Evolutionary conservation across 2,329 filamentous ascomycete species (phyloP).

Genomic region (Colletotrichum agaves): DNA sequence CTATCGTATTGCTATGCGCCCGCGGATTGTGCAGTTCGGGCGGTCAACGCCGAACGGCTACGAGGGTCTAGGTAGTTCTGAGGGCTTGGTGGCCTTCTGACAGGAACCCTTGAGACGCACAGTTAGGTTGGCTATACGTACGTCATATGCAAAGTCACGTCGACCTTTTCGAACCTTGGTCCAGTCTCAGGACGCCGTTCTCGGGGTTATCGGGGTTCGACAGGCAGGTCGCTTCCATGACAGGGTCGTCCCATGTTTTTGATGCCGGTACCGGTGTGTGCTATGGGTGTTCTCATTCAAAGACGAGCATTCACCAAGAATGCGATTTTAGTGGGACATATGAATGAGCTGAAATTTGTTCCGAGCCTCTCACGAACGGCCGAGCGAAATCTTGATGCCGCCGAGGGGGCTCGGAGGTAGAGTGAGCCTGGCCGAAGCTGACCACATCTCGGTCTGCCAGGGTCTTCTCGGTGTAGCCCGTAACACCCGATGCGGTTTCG

Average conservation of each 20-base stretch:
- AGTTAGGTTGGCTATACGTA: neutral
- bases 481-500: neutral
- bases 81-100: neutral
- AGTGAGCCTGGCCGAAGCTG: neutral
- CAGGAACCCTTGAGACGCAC: neutral
- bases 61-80: too few relatives aligned
- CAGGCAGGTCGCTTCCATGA: neutral
- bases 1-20: neutral
- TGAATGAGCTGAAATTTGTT: neutral
- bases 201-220: slow-evolving; percentile 21
- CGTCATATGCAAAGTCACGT: neutral
- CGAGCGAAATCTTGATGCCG: neutral
- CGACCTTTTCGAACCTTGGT: slow-evolving; percentile 3
- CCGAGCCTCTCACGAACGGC: slow-evolving; percentile 1
- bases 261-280: neutral
- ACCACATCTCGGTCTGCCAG: neutral
- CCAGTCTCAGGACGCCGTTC: slow-evolving; percentile 7
- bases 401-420: slow-evolving; percentile 16
- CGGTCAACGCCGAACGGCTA: neutral
- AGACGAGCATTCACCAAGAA: too few relatives aligned
- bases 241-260: neutral
- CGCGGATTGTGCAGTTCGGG: neutral
- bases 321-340: neutral
- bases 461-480: neutral
- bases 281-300: neutral